Evolutionary conservation across 208 protist genomes (phyloP).

Genomic region (Herpetomonas tarakana): DNA sequence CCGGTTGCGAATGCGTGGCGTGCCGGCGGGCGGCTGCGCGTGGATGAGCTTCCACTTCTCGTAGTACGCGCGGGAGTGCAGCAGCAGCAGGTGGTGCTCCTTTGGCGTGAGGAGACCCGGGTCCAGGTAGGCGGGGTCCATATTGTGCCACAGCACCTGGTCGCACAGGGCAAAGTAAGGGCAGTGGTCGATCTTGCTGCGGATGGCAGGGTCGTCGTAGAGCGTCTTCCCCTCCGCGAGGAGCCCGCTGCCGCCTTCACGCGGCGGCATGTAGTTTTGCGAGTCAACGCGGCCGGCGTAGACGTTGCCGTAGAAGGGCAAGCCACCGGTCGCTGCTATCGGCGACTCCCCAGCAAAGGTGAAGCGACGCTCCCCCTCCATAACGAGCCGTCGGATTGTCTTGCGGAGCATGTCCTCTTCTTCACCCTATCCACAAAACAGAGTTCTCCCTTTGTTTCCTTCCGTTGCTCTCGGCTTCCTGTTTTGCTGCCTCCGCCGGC

Average conservation of each 20-base stretch:
- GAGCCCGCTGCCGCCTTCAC: conserved; percentile 48
- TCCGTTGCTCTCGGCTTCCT: conserved; percentile 2
- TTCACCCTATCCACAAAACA: background rate
- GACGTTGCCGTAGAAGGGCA: conserved; percentile 87
- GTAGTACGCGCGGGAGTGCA: conserved; percentile 84
- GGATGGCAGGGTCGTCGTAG: conserved; percentile 66
- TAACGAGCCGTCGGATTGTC: conserved; percentile 28
- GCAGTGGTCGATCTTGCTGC: conserved; percentile 55
- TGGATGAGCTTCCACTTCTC: conserved; percentile 82
- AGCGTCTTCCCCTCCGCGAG: conserved; percentile 38
- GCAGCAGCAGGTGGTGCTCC: conserved; percentile 84
- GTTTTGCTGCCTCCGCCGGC: too few relatives aligned
- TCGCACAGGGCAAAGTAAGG: conserved; percentile 89
- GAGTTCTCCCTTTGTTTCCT: background rate
- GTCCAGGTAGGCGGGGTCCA: conserved; percentile 83
- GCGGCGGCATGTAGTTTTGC: conserved; percentile 67
- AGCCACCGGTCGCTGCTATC: conserved; percentile 47
- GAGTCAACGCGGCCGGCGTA: conserved; percentile 77
- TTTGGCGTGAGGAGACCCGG: conserved; percentile 73
- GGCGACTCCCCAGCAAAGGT: conserved; percentile 50
- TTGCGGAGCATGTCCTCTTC: conserved; percentile 25
- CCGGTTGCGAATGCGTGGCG: conserved; percentile 60
- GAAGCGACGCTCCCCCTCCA: conserved; percentile 67
- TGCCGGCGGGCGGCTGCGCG: conserved; percentile 35
- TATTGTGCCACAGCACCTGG: conserved; percentile 87